A percentile compares a stretch with the other conserved stretches of the same genome.
These are phyloP conservation scores for Xylaria sp. DNA, from an alignment of 2,329 filamentous ascomycete genomes.

Conservation along the genomic window DNA sequence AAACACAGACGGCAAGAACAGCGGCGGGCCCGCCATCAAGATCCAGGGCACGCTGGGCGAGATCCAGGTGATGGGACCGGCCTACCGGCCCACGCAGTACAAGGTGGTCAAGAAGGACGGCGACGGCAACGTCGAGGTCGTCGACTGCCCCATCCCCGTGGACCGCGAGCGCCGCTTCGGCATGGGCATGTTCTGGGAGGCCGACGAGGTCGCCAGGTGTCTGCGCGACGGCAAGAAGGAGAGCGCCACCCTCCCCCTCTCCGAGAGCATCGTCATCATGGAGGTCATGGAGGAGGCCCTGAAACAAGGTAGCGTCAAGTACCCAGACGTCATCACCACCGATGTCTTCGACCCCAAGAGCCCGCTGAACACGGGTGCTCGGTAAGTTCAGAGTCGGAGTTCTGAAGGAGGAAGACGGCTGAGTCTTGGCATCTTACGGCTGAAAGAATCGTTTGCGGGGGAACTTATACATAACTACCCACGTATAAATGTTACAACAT, in stretches of 20 bases:
- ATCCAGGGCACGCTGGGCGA: slow-evolving; percentile 85
- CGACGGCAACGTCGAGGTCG: slow-evolving; percentile 59
- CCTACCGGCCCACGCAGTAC: slow-evolving; percentile 75
- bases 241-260: slow-evolving; percentile 74
- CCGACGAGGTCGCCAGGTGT: slow-evolving; percentile 80
- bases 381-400: slow-evolving; percentile 25
- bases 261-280: slow-evolving; percentile 88
- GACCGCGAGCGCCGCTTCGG: slow-evolving; percentile 65
- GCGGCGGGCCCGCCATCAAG: slow-evolving; percentile 73
- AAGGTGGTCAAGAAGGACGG: slow-evolving; percentile 67
- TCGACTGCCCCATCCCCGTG: slow-evolving; percentile 64
- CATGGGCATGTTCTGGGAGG: slow-evolving; percentile 91
- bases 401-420: not conserved
- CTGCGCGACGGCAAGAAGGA: slow-evolving; percentile 81
- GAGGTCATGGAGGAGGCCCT: slow-evolving; percentile 70
- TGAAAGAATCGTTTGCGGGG: not conserved
- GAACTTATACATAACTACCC: not conserved
- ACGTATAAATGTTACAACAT: slow-evolving; percentile 7
- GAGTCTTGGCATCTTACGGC: not conserved
- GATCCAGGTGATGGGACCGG: slow-evolving; percentile 79
- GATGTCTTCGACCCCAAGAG: slow-evolving; percentile 69
- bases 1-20: slow-evolving; percentile 69
- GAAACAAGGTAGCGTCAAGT: slow-evolving; percentile 62
- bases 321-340: slow-evolving; percentile 66
- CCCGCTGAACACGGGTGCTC: slow-evolving; percentile 63